Evolutionary conservation across 768 basidiomycete species (phyloP).

Genomic region (Pulveroboletus sp.): DNA sequence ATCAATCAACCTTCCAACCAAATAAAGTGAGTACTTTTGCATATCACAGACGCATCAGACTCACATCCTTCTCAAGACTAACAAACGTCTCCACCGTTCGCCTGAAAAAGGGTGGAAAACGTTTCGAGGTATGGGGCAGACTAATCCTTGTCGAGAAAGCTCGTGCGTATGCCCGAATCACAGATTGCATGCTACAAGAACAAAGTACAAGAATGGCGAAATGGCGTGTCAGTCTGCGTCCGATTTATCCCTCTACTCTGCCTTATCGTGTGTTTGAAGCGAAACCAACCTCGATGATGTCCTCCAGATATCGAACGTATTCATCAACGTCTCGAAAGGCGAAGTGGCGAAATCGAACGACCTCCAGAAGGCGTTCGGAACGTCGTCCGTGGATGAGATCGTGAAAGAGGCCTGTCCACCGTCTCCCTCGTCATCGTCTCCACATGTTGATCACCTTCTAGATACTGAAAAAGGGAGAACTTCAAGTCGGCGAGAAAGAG

Average conservation of each 20-base stretch:
- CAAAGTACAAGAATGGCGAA: conserved; percentile 96
- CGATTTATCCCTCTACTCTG: not conserved
- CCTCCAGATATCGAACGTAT: conserved; percentile 93
- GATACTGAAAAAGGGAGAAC: conserved; percentile 94
- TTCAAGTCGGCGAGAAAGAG: conserved; percentile 97
- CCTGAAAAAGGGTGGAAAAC: conserved; percentile 94
- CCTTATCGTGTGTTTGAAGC: conserved; percentile 34
- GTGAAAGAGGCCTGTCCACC: conserved; percentile 68
- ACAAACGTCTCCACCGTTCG: conserved; percentile 97
- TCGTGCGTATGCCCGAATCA: not conserved
- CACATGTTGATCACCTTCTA: conserved; percentile 25
- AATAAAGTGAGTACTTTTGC: conserved; percentile 57
- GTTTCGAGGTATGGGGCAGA: conserved; percentile 70
- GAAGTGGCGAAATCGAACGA: conserved; percentile 87
- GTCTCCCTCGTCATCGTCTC: not conserved
- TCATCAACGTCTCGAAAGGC: conserved; percentile 94
- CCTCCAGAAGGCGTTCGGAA: conserved; percentile 88
- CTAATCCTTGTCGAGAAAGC: not conserved
- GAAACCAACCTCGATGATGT: conserved; percentile 95
- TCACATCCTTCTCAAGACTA: conserved; percentile 47
- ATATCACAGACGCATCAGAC: not conserved
- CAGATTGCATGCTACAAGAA: conserved; percentile 99
- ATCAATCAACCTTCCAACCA: conserved; percentile 88
- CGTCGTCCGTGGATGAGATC: conserved; percentile 60
- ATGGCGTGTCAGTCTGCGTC: conserved; percentile 63